phyloP scores from a whole-genome alignment of 805 yeast genomes.

The Isabelozyma pseudorhagii region DNA sequence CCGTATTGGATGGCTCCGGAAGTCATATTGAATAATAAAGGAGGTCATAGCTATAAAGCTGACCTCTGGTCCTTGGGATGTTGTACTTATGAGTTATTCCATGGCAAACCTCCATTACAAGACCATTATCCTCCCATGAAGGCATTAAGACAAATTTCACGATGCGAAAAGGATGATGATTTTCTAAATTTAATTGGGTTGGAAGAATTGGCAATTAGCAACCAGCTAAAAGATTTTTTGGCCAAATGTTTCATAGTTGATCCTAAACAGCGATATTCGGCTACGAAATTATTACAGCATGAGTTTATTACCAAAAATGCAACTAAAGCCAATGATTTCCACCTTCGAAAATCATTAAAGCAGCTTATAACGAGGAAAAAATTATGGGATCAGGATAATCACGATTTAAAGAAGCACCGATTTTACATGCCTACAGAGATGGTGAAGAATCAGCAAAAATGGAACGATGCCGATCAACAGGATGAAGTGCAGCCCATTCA shows the following conservation, averaged over 20 bases:
- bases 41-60: conserved; percentile 56
- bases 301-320: conserved; percentile 22
- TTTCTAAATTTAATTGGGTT: conserved; percentile 27
- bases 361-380: conserved; percentile 32
- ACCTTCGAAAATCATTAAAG: conserved; percentile 17
- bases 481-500: conserved; percentile 15
- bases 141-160: conserved; percentile 38
- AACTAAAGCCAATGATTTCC: conserved; percentile 4
- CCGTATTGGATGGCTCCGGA: conserved; percentile 70
- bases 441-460: conserved; percentile 27
- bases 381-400: conserved; percentile 39
- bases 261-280: conserved; percentile 28
- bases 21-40: conserved; percentile 53
- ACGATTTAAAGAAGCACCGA: conserved; percentile 24
- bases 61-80: conserved; percentile 83
- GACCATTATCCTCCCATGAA: conserved; percentile 39
- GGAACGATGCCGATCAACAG: conserved; percentile 15
- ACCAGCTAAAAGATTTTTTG: conserved; percentile 28
- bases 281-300: conserved; percentile 30
- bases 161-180: conserved; percentile 26
- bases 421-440: conserved; percentile 38
- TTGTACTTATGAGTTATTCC: conserved; percentile 69
- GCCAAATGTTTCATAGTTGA: conserved; percentile 31
- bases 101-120: conserved; percentile 69
- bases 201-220: conserved; percentile 17